Evolutionary conservation across 495 filamentous ascomycete species (phyloP), one percentile per base, ranked within the genome.

Genomic region (Aspergillus bertholletiae): DNA sequence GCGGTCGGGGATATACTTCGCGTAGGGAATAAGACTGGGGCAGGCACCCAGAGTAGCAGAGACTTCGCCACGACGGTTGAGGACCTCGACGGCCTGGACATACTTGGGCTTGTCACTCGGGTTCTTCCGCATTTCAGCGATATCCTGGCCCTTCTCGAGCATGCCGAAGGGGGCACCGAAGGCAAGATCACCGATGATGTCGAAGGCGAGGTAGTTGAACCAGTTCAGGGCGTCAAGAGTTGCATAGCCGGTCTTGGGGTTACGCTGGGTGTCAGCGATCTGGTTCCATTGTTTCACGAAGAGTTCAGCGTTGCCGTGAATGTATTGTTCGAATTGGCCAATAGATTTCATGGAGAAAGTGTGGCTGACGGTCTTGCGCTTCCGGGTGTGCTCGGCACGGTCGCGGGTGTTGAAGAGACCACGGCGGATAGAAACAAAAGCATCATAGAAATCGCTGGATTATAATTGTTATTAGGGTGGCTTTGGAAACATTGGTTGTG

Each of bases 161-260:
- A 81, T 81, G 23, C 77, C 78, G 58, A 81, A 81, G 26, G 79
- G 79, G 18, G 75, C 75, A 37, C 78, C 78, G 54, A 81, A 81
- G 21, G 79, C 79, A 37, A 80, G 56, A 22, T 78, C 75, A 5
- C 90, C 91, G 58, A 96, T 96, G 50, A 94, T 89, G 60, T 96
- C 92, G 59, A 96, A 96, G 39, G 92, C 92, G 9, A 96, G 80
- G 68, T 88, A 96, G 73, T 96, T 96, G 80, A 93, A 94, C 92
- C 92, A 96, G 64, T 91, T 80, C 24, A 96, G 79, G 45, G 85
- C 88, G 63, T 96, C 90, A 43, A 96, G 70, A 52, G 83, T 76
- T 9, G 76, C 80, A 60, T 79, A 89, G 20, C 73, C 75, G 39
- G 66, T 74, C 53, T 69, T 68, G 15, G 73, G 71, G 59, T 66